Conservation (phyloP, 805 yeast genomes). For the Metschnikowia colocasiae region DNA sequence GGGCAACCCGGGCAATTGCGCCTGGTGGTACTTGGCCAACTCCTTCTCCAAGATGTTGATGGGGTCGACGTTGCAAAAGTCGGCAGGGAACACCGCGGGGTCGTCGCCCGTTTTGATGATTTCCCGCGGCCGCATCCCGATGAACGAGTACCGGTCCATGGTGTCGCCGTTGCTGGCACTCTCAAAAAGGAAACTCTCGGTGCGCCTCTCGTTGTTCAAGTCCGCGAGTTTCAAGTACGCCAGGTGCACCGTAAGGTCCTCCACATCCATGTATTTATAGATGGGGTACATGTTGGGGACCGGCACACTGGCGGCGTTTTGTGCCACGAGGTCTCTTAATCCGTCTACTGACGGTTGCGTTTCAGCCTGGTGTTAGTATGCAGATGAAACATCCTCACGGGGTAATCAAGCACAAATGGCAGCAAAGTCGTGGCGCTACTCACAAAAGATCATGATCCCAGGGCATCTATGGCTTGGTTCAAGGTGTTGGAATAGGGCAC, state of each 20-base stretch:
- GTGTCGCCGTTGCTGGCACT: constrained; percentile 87
- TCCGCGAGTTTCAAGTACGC: constrained; percentile 83
- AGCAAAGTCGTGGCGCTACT: no score
- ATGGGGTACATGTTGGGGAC: constrained; percentile 76
- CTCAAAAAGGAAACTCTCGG: constrained; percentile 79
- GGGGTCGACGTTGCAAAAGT: constrained; percentile 67
- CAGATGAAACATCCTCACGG: neutral
- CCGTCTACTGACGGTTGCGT: constrained; percentile 38
- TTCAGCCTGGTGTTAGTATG: constrained; percentile 18
- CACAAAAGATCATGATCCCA: no score
- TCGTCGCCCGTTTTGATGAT: constrained; percentile 79
- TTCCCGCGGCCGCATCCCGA: constrained; percentile 83
- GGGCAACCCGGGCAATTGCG: constrained; percentile 78
- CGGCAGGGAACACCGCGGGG: constrained; percentile 24
- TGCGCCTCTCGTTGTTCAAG: constrained; percentile 49
- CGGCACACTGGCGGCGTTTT: constrained; percentile 9
- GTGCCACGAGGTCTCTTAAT: constrained; percentile 24
- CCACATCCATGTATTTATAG: constrained; percentile 67
- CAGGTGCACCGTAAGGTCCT: constrained; percentile 80
- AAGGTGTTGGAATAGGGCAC: no score
- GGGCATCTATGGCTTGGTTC: no score
- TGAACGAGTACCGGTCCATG: constrained; percentile 84
- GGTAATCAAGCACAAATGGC: no score
- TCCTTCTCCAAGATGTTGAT: constrained; percentile 70
- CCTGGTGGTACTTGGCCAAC: constrained; percentile 59